These are phyloP conservation scores for Cryptococcus amylolentus DNA, from an alignment of 1,284 basidiomycete species.

Conservation along the genomic window DNA sequence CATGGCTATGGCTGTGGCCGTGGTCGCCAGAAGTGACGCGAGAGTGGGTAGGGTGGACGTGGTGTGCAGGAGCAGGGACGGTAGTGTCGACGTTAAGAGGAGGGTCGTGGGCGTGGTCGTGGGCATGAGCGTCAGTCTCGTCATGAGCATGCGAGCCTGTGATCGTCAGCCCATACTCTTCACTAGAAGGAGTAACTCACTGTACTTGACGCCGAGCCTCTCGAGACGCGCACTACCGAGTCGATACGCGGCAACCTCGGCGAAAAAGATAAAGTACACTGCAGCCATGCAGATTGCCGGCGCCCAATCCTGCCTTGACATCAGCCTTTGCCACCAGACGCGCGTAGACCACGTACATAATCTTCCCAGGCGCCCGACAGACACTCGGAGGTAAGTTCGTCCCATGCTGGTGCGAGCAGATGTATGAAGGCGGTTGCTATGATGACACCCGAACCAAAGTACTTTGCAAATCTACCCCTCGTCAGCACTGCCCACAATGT, in stretches of 20 bases:
- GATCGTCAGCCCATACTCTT: neutral
- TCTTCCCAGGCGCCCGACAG: slow-evolving; percentile 65
- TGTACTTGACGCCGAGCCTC: slow-evolving; percentile 39
- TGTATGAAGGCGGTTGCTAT: slow-evolving; percentile 92
- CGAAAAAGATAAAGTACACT: slow-evolving; percentile 77
- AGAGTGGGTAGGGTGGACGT: slow-evolving; percentile 24
- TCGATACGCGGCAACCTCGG: slow-evolving; percentile 79
- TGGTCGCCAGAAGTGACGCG: slow-evolving; percentile 5
- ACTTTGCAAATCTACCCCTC: slow-evolving; percentile 63
- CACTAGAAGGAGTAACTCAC: slow-evolving; percentile 14
- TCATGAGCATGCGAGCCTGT: slow-evolving; percentile 58
- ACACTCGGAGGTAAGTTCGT: slow-evolving; percentile 68
- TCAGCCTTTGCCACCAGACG: neutral
- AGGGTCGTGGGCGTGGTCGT: slow-evolving; percentile 63
- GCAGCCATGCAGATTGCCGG: slow-evolving; percentile 73
- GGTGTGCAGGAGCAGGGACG: slow-evolving; percentile 19
- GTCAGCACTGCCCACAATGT: neutral
- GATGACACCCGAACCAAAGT: slow-evolving; percentile 91
- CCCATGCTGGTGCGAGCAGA: slow-evolving; percentile 70
- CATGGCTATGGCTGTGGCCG: neutral
- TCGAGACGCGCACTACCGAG: slow-evolving; percentile 45
- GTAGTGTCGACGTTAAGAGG: slow-evolving; percentile 32
- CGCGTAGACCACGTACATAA: slow-evolving; percentile 58
- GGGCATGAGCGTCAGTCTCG: slow-evolving; percentile 59
- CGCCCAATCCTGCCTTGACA: slow-evolving; percentile 62